A percentile compares a stretch with the other conserved stretches of the same genome.
Conservation (phyloP, 202 grass and related monocot genomes). For the Cymbopogon flexuosus region DNA sequence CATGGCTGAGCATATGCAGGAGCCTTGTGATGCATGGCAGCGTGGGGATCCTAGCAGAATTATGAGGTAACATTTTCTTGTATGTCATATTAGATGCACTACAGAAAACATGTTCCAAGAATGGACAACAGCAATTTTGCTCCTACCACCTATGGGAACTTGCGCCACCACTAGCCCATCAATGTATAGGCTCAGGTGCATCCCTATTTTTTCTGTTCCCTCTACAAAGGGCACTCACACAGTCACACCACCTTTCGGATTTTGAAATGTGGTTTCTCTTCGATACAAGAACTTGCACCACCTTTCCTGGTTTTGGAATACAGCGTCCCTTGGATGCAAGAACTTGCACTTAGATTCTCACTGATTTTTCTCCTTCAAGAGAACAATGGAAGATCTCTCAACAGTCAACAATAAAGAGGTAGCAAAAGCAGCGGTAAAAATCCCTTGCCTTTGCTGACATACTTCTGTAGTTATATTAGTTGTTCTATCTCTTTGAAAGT, state of each 20-base stretch:
- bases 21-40: not conserved
- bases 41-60: not conserved
- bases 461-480: not conserved
- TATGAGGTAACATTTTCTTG: not conserved
- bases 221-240: not conserved
- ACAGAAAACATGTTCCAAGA: not conserved
- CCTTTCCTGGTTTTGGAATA: not conserved
- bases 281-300: not conserved
- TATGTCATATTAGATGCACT: not conserved
- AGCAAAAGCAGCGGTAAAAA: not conserved
- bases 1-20: not conserved
- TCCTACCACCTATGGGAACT: not conserved
- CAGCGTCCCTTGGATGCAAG: not conserved
- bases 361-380: not conserved
- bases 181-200: not conserved
- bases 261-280: not conserved
- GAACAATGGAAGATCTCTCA: not conserved
- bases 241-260: not conserved
- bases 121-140: not conserved
- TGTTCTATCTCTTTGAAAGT: not conserved
- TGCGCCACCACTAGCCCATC: not conserved
- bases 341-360: not conserved
- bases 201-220: not conserved
- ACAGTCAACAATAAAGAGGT: not conserved
- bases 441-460: not conserved